phyloP scores from a whole-genome alignment of 2,329 filamentous ascomycete genomes.

The Ophiocordyceps camponoti-saundersi region DNA sequence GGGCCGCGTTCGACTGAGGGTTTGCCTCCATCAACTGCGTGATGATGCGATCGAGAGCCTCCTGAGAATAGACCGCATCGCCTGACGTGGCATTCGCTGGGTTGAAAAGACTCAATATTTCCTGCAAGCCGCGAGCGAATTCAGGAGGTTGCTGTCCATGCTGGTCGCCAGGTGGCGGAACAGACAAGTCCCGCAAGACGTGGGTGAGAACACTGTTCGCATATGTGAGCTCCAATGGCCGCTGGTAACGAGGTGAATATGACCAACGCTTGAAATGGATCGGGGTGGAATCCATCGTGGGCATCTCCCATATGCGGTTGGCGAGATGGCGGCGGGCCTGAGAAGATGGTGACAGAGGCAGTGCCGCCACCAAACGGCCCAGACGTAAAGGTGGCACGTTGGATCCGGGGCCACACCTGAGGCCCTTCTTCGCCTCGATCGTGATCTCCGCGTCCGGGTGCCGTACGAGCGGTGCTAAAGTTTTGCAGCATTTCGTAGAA shows the following conservation, averaged over 20 bases:
- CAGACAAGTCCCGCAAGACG: conserved; percentile 20
- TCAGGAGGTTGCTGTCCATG: conserved; percentile 8
- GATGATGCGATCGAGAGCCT: conserved; percentile 78
- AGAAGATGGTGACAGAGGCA: conserved; percentile 31
- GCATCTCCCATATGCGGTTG: conserved; percentile 1
- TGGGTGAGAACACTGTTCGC: conserved; percentile 27
- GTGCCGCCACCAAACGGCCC: conserved; percentile 21
- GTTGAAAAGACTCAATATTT: conserved; percentile 37
- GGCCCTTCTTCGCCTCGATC: neutral
- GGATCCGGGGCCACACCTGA: conserved; percentile 11
- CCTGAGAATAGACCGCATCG: conserved; percentile 80
- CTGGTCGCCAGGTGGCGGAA: conserved; percentile 13
- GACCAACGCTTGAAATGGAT: conserved; percentile 33
- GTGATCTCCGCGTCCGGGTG: neutral
- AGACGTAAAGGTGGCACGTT: conserved; percentile 19
- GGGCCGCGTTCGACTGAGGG: conserved; percentile 57
- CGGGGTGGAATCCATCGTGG: conserved; percentile 8
- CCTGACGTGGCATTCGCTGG: conserved; percentile 40
- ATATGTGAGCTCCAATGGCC: conserved; percentile 1
- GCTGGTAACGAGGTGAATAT: neutral
- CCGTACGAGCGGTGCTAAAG: conserved; percentile 9
- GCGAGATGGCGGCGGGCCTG: conserved; percentile 13
- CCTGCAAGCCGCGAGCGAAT: conserved; percentile 23
- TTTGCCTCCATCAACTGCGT: conserved; percentile 78
- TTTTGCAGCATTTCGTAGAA: conserved; percentile 27